Evolutionary conservation across 2,329 filamentous ascomycete species (phyloP).

Genomic region (Fusarium globosum): DNA sequence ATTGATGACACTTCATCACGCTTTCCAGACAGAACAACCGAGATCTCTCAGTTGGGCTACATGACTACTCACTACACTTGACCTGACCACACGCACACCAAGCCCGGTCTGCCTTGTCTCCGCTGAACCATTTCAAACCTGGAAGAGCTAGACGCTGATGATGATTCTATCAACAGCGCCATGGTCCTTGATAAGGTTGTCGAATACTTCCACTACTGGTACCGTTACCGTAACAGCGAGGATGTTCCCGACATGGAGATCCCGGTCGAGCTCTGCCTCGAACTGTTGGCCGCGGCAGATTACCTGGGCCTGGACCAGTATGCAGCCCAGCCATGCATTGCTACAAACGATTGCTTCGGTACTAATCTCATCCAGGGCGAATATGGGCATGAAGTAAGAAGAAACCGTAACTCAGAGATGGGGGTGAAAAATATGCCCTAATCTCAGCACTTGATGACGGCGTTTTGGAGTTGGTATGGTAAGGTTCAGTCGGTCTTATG

Average conservation of each 20-base stretch:
- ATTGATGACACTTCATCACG: conserved; percentile 57
- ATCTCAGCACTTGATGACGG: conserved; percentile 11
- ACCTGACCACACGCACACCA: conserved; percentile 60
- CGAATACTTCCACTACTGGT: conserved; percentile 87
- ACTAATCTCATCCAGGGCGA: conserved; percentile 51
- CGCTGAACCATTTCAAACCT: conserved; percentile 17
- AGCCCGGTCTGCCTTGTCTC: conserved; percentile 24
- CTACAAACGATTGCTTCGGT: conserved; percentile 34
- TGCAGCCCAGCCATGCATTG: conserved; percentile 49
- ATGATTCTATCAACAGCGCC: conserved; percentile 61
- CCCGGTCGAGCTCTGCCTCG: conserved; percentile 80
- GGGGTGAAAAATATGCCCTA: not conserved
- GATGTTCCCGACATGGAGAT: conserved; percentile 86
- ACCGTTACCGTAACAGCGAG: conserved; percentile 75
- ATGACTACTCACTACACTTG: conserved; percentile 72
- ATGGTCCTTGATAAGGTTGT: conserved; percentile 82
- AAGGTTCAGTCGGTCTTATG: conserved; percentile 10
- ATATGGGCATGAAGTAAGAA: conserved; percentile 52
- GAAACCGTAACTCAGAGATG: not conserved
- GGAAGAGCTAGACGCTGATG: conserved; percentile 40
- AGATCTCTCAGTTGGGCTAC: conserved; percentile 53
- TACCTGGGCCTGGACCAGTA: conserved; percentile 75
- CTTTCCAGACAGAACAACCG: conserved; percentile 59
- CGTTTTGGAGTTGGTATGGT: conserved; percentile 36
- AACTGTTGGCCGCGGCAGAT: conserved; percentile 81